Evolutionary conservation across 257 asterid genomes (phyloP).

Genomic region (Verbascum thapsus): DNA sequence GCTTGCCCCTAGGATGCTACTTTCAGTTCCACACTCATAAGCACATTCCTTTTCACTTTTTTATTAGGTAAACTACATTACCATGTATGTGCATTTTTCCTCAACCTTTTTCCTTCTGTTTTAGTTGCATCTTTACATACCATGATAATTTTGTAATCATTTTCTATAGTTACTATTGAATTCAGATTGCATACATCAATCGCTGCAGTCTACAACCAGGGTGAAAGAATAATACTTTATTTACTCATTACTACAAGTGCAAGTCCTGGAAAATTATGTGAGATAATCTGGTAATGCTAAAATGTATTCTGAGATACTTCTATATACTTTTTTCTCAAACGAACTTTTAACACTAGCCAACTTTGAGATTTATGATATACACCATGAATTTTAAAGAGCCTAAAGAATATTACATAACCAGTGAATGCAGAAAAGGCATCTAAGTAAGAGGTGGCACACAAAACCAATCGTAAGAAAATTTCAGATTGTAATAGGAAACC

Average conservation of each 20-base stretch:
- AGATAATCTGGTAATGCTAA: neutral
- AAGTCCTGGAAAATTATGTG: neutral
- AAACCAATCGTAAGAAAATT: neutral
- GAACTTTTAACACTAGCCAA: neutral
- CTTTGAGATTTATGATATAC: neutral
- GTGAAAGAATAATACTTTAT: neutral
- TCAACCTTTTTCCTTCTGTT: neutral
- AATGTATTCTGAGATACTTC: neutral
- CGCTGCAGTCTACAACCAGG: neutral
- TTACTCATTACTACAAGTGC: neutral
- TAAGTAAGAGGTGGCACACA: neutral
- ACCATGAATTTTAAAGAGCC: neutral
- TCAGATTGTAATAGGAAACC: neutral
- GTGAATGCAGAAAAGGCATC: neutral
- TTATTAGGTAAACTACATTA: neutral
- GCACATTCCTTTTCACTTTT: neutral
- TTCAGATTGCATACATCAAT: neutral
- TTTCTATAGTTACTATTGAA: no score
- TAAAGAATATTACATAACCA: neutral
- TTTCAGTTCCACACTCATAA: neutral
- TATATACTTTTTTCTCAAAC: neutral
- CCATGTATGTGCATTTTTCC: neutral
- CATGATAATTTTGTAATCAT: no score
- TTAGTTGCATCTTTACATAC: neutral
- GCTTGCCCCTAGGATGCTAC: neutral